These are phyloP conservation scores for Incumbomyces lentus DNA, from an alignment of 2,329 filamentous ascomycete species.

Conservation along the genomic window DNA sequence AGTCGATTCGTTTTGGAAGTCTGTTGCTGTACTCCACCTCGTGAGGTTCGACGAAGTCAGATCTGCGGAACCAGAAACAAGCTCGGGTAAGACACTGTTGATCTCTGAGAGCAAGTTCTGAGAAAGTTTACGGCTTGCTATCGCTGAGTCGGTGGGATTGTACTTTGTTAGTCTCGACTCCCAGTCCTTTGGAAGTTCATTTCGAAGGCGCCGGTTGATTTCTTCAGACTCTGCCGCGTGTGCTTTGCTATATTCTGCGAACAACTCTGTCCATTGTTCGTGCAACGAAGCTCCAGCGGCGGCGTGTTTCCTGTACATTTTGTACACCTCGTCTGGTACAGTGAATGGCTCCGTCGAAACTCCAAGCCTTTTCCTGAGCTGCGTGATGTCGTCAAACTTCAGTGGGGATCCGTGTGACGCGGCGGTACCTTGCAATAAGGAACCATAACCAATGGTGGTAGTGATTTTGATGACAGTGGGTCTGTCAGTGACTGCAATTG, in stretches of 20 bases:
- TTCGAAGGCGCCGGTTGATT: slow-evolving; percentile 91
- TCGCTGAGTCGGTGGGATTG: slow-evolving; percentile 70
- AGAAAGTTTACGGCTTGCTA: slow-evolving; percentile 91
- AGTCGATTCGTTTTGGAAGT: slow-evolving; percentile 86
- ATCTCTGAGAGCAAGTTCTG: slow-evolving; percentile 88
- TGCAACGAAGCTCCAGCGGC: too few relatives aligned
- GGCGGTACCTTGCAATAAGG: too few relatives aligned
- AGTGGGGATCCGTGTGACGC: too few relatives aligned
- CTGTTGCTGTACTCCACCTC: slow-evolving; percentile 88
- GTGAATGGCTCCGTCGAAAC: too few relatives aligned
- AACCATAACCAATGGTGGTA: slow-evolving; percentile 59
- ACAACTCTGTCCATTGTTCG: too few relatives aligned
- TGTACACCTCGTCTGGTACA: too few relatives aligned
- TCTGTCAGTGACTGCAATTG: slow-evolving; percentile 85
- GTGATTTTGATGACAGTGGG: slow-evolving; percentile 91
- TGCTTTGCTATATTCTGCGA: slow-evolving; percentile 35
- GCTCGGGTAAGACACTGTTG: slow-evolving; percentile 71
- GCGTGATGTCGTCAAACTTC: too few relatives aligned
- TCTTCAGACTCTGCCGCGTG: slow-evolving; percentile 85
- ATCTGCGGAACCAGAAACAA: slow-evolving; percentile 54
- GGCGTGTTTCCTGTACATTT: too few relatives aligned
- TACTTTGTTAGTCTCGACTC: slow-evolving; percentile 60
- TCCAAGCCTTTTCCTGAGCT: too few relatives aligned
- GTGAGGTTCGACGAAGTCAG: slow-evolving; percentile 98
- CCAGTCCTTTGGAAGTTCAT: slow-evolving; percentile 87